These are phyloP conservation scores for Rhizomucor pusillus DNA, from an alignment of 371 early-diverging fungal species.

Conservation along the genomic window DNA sequence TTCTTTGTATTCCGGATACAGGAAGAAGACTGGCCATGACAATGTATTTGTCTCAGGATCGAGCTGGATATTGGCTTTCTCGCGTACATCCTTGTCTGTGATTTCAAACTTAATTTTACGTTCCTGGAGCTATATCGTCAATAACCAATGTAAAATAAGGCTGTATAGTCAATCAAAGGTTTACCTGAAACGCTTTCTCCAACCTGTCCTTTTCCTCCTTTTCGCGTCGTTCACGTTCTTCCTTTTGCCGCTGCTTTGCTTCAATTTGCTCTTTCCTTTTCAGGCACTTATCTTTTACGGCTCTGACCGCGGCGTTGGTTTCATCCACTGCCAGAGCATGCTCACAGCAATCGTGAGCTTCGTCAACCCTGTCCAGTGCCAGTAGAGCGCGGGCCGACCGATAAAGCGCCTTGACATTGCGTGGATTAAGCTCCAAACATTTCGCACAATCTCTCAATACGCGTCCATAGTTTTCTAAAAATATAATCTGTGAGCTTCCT, in stretches of 20 bases:
- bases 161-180: background rate
- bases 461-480: constrained; percentile 73
- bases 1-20: constrained; percentile 94
- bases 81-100: constrained; percentile 38
- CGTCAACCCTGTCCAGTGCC: constrained; percentile 74
- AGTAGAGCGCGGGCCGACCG: constrained; percentile 84
- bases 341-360: constrained; percentile 85
- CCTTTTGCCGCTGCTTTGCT: constrained; percentile 42
- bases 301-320: constrained; percentile 61
- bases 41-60: constrained; percentile 66
- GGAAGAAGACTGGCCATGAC: constrained; percentile 85
- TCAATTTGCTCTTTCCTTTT: constrained; percentile 39
- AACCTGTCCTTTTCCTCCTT: constrained; percentile 41
- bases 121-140: constrained; percentile 20
- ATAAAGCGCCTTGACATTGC: constrained; percentile 89
- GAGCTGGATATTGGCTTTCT: constrained; percentile 58
- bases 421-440: constrained; percentile 76
- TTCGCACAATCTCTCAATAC: constrained; percentile 87
- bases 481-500: background rate
- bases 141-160: too few species aligned
- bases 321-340: constrained; percentile 70
- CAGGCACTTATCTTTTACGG: constrained; percentile 38
- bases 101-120: constrained; percentile 56
- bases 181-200: constrained; percentile 52
- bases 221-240: constrained; percentile 45